These are phyloP conservation scores for Coemansia umbellata DNA, from an alignment of 192 early-diverging fungal species.

Conservation along the genomic window DNA sequence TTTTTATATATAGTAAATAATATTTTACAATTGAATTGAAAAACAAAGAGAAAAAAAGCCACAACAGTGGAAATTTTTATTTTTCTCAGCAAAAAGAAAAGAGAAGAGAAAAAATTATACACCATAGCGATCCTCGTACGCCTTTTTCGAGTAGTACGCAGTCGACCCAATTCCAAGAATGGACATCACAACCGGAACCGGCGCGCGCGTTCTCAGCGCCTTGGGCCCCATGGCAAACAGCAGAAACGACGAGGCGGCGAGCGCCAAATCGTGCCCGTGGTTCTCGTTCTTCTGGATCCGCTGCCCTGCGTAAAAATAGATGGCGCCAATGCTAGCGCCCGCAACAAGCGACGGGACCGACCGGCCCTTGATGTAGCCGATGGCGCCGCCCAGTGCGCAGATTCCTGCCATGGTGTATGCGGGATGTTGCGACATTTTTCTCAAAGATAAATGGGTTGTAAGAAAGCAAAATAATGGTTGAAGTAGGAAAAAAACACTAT, in stretches of 20 bases:
- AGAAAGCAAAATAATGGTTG: conserved; percentile 1
- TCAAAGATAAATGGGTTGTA: neutral
- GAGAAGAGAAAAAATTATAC: no score
- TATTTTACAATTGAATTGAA: neutral
- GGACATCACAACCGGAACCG: conserved; percentile 36
- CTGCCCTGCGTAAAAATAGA: conserved; percentile 30
- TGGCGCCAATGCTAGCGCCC: conserved; percentile 35
- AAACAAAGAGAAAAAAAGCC: conserved; percentile 5
- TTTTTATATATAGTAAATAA: neutral
- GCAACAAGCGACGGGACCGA: conserved; percentile 45
- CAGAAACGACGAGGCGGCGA: conserved; percentile 34
- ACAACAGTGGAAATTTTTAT: no score
- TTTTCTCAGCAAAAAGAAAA: no score
- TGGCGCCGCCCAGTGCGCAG: conserved; percentile 40
- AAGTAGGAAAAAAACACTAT: neutral
- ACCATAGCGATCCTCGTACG: conserved; percentile 40
- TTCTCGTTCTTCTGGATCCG: conserved; percentile 39
- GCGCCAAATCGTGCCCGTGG: conserved; percentile 39
- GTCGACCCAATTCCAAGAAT: conserved; percentile 31
- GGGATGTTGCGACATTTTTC: conserved; percentile 40
- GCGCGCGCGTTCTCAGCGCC: conserved; percentile 27
- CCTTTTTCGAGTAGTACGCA: conserved; percentile 42
- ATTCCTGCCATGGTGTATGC: conserved; percentile 44
- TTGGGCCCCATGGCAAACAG: conserved; percentile 46
- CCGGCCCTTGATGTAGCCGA: conserved; percentile 44